phyloP scores from a whole-genome alignment of 805 yeast species.

The Jamesozyma rosinii region DNA sequence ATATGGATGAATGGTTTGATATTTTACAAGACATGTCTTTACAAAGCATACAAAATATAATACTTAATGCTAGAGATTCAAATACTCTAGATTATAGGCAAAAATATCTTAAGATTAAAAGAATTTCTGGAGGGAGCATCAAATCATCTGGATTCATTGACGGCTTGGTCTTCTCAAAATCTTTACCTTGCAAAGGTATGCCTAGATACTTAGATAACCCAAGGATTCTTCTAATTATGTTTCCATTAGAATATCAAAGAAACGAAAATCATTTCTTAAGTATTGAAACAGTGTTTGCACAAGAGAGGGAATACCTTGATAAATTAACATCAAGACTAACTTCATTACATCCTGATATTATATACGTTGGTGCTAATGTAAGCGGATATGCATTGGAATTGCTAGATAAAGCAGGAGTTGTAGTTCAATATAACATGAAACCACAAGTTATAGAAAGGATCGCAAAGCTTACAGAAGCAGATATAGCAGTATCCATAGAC shows the following conservation, averaged over 20 bases:
- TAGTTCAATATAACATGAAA: conserved; percentile 74
- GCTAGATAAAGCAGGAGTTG: conserved; percentile 63
- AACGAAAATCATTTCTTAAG: conserved; percentile 74
- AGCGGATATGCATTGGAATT: conserved; percentile 73
- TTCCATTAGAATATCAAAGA: conserved; percentile 78
- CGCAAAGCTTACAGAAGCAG: conserved; percentile 72
- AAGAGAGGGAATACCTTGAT: conserved; percentile 74
- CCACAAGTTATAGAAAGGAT: conserved; percentile 73
- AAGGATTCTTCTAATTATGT: conserved; percentile 69
- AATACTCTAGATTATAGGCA: conserved; percentile 80
- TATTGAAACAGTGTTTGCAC: conserved; percentile 73
- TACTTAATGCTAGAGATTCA: conserved; percentile 50
- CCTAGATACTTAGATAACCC: conserved; percentile 55
- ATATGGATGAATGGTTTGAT: conserved; percentile 49
- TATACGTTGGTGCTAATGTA: conserved; percentile 69
- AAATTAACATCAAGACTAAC: conserved; percentile 72
- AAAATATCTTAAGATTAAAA: conserved; percentile 70
- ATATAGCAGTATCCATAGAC: conserved; percentile 78
- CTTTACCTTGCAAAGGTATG: conserved; percentile 75
- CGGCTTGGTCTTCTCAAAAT: conserved; percentile 80
- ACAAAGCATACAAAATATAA: conserved; percentile 47
- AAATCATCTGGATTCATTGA: conserved; percentile 53
- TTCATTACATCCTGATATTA: conserved; percentile 66
- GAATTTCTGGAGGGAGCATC: conserved; percentile 67
- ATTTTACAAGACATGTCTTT: conserved; percentile 42